phyloP scores from a whole-genome alignment of 441 rosid species.

The Macaranga tanarius region DNA sequence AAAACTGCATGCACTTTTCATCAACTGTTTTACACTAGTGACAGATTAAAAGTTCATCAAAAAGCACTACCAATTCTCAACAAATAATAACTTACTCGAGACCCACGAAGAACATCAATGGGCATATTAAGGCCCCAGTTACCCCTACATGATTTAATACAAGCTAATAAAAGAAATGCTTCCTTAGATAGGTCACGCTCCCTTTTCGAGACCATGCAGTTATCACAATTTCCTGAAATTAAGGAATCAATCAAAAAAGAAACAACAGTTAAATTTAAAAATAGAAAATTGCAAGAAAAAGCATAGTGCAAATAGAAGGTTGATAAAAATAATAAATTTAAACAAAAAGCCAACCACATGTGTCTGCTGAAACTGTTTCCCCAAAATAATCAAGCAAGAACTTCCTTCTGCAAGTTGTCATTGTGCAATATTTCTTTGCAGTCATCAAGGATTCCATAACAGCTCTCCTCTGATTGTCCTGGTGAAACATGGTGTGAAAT shows the following conservation, averaged over 20 bases:
- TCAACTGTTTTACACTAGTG: neutral
- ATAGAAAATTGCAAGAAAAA: neutral
- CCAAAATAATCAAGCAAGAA: slow-evolving; percentile 52
- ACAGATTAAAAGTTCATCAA: neutral
- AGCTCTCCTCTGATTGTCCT: slow-evolving; percentile 46
- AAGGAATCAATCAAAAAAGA: slow-evolving; percentile 7
- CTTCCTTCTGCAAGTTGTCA: slow-evolving; percentile 50
- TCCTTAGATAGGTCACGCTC: slow-evolving; percentile 49
- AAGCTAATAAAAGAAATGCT: slow-evolving; percentile 44
- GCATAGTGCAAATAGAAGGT: neutral
- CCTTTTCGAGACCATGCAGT: slow-evolving; percentile 35
- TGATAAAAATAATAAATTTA: neutral
- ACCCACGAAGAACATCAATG: slow-evolving; percentile 53
- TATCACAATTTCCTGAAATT: slow-evolving; percentile 54
- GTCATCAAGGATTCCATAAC: slow-evolving; percentile 41
- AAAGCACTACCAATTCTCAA: slow-evolving; percentile 9
- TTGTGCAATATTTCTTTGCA: slow-evolving; percentile 43
- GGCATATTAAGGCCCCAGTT: slow-evolving; percentile 52
- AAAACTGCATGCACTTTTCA: neutral
- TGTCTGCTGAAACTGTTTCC: slow-evolving; percentile 35
- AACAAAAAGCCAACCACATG: slow-evolving; percentile 39
- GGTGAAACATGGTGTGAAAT: slow-evolving; percentile 18
- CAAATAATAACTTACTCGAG: slow-evolving; percentile 39
- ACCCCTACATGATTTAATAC: slow-evolving; percentile 44
- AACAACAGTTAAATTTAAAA: neutral